Base-by-base conservation (phyloP, 306 rosid species). In the Betula pendula region DNA sequence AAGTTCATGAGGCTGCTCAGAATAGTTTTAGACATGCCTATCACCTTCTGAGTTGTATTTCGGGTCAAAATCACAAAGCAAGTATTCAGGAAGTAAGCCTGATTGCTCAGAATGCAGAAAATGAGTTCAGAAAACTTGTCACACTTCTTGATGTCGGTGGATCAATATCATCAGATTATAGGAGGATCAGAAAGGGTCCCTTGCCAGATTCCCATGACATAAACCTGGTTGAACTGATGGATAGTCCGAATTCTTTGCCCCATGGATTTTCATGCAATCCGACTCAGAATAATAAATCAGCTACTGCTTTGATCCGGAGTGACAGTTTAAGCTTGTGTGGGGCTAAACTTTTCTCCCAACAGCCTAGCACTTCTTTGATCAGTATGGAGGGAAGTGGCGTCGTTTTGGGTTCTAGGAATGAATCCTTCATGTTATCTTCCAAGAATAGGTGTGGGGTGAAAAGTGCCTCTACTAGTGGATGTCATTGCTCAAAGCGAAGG, bases 401-500 rank as follows among this genome's bases (percentile, higher is more conserved):
- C 16, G 43, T 58, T 29, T 74, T 80, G n/a, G 43, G 56, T 33
- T 74, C 79, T 11, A 15, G 51, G 19, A 52, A 53, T 11, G 38
- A 66, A 33, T 44, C 33, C 52, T 74, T 68, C 45, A 42, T 72
- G 73, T 50, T 79, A 52, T 72, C 73, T 63, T 65, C 55, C 72
- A 65, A 35, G n/a, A 35, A 60, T 22, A 70, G 11, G 40, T 55
- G 70, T 45, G 75, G 71, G 42, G 51, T 35, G 22, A 72, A 72
- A 43, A 71, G 53, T 15, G 77, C 71, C 72, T 71, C 82, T 29
- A 67, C 78, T 2, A 59, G 83, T 52, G 78, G 78, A 66, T 79
- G 78, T 43, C 79, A 73, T 69, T 79, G 82, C 58, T 79, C 77
- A 42, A 79, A 79, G 72, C 10, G 55, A 52, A 79, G 82, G 82